Evolutionary conservation across 2,329 filamentous ascomycete genomes (phyloP).

Genomic region (Xylariaceae sp.): DNA sequence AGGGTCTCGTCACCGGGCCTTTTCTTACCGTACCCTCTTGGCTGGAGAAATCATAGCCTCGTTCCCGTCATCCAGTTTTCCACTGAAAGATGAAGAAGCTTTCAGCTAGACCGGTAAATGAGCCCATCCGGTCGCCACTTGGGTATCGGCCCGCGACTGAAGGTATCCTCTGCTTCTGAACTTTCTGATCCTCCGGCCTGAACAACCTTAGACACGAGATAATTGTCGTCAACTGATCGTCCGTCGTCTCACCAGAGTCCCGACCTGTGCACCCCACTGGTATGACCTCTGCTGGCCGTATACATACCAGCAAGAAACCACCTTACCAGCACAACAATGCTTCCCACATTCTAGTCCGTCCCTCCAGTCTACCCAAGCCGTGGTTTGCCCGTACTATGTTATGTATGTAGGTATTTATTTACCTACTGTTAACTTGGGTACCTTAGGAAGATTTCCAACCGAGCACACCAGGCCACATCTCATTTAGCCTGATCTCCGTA

Average conservation of each 20-base stretch:
- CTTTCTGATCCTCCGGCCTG: slow-evolving; percentile 7
- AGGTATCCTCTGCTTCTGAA: slow-evolving; percentile 8
- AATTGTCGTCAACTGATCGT: slow-evolving; percentile 1
- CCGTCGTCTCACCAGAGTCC: not conserved
- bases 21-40: too few species aligned
- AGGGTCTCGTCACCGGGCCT: too few species aligned
- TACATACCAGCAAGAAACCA: too few species aligned
- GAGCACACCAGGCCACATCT: not conserved
- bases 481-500: slow-evolving; percentile 1
- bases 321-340: too few species aligned
- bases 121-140: slow-evolving; percentile 13
- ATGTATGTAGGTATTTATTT: too few species aligned
- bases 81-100: too few species aligned
- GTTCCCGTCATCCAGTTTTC: too few species aligned
- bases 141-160: slow-evolving; percentile 15
- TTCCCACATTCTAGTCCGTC: too few species aligned
- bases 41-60: too few species aligned
- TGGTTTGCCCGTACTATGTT: too few species aligned
- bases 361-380: too few species aligned
- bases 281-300: not conserved
- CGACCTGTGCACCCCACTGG: not conserved
- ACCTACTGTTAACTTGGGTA: too few species aligned
- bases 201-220: not conserved
- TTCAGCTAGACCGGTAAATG: slow-evolving; percentile 2
- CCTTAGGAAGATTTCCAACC: not conserved